A percentile compares a stretch with the other conserved stretches of the same genome.
Conservation (phyloP, 495 filamentous ascomycete genomes). For the Aspergillus bertholletiae region DNA sequence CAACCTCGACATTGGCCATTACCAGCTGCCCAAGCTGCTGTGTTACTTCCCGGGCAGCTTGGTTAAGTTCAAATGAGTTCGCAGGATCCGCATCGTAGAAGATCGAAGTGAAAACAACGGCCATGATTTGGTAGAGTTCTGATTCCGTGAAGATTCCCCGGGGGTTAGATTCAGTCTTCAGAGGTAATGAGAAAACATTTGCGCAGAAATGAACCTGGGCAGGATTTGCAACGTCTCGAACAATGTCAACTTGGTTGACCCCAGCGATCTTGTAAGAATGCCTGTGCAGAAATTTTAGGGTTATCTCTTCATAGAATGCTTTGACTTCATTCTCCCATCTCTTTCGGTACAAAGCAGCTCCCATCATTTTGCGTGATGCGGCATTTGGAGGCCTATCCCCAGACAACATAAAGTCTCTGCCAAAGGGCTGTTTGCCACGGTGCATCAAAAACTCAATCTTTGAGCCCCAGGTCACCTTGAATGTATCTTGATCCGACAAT, state of each 20-base stretch:
- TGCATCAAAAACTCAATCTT: conserved; percentile 50
- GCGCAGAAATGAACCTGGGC: conserved; percentile 57
- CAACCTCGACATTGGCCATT: conserved; percentile 58
- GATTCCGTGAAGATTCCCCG: conserved; percentile 52
- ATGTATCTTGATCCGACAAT: conserved; percentile 46
- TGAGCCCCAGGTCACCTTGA: conserved; percentile 55
- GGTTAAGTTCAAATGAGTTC: conserved; percentile 58
- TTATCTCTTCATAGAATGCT: conserved; percentile 51
- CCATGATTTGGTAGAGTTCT: conserved; percentile 58
- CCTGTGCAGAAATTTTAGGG: conserved; percentile 44
- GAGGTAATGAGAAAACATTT: conserved; percentile 59
- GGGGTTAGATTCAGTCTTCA: conserved; percentile 60
- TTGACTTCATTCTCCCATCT: conserved; percentile 50
- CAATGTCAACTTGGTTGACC: conserved; percentile 59
- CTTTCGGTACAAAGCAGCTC: conserved; percentile 42
- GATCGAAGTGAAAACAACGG: conserved; percentile 57
- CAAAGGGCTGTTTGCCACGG: conserved; percentile 35
- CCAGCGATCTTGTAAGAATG: conserved; percentile 49
- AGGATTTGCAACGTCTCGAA: conserved; percentile 60
- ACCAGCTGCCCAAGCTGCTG: conserved; percentile 59
- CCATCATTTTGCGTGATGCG: conserved; percentile 45
- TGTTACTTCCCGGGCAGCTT: conserved; percentile 50
- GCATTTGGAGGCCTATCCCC: conserved; percentile 48
- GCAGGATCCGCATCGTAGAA: conserved; percentile 65
- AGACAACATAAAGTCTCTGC: conserved; percentile 52